Evolutionary conservation across 2,329 filamentous ascomycete species (phyloP), one percentile per base, ranked within the genome.

Genomic region (Colletotrichum paranaense): DNA sequence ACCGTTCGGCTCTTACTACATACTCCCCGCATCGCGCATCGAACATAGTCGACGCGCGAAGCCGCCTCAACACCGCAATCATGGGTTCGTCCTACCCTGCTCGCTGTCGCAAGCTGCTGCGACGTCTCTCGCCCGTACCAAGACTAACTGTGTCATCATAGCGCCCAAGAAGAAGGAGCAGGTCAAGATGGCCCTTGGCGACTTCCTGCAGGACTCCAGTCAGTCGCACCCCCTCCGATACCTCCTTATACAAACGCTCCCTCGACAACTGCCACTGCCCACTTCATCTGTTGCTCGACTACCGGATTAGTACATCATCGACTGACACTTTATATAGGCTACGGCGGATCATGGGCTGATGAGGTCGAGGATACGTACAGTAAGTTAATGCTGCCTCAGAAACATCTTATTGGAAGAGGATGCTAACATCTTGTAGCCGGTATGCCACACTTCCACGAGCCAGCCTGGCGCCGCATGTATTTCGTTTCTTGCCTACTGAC

Each of bases 121-220:
- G 26, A 42, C 56, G 28, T 38, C 57, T 38, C 55, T 6, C 58
- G 58, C 12, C 14, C 16, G 58, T 6, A 46, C 73, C 60, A 58
- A 69, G 71, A 53, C 76, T 75, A 72, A 73, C 64, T 60, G 72
- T 68, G 63, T 67, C 74, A 74, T 66, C 82, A 74, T 81, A 97
- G 95, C 94, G 90, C 96, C 95, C 78, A 94, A 95, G 85, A 97
- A 97, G 88, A 94, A 95, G 88, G 93, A 97, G 87, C 89, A 91
- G 85, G 93, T 97, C 92, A 99, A 97, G 90, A 96, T 99, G 94
- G 95, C 94, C 88, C 92, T 98, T 83, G 94, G 95, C 89, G 94
- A 95, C 86, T 99, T 99, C 91, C 91, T 99, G 89, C 90, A 90
- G 82, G 95, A 98, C 85, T 90, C 95, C 85, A 92, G 96, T 98